Percentiles rank a stretch among this genome's conserved stretches.
phyloP scores from a whole-genome alignment of 2,329 filamentous ascomycete genomes.

The Diatrype stigma region DNA sequence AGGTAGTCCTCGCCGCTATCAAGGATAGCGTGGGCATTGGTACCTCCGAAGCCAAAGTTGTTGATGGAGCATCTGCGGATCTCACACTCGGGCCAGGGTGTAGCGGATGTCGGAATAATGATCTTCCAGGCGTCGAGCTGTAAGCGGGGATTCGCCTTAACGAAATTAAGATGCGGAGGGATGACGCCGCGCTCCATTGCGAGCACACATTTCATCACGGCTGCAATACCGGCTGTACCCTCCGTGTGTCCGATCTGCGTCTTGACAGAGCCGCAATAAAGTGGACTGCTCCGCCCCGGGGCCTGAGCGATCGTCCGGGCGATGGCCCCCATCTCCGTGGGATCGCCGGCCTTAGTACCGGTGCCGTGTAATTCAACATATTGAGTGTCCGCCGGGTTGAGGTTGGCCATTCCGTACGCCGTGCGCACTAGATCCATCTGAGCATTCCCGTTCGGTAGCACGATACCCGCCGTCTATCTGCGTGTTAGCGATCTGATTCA shows the following conservation, averaged over 20 bases:
- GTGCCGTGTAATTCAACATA: conserved; percentile 11
- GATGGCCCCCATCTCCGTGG: conserved; percentile 2
- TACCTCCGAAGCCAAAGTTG: conserved; percentile 56
- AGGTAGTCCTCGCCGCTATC: conserved; percentile 43
- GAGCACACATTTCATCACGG: conserved; percentile 44
- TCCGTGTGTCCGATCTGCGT: conserved; percentile 12
- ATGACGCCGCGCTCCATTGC: conserved; percentile 46
- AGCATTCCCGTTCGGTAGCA: conserved; percentile 19
- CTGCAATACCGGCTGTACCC: conserved; percentile 10
- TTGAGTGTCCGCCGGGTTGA: conserved; percentile 17
- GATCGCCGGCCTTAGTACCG: conserved; percentile 6
- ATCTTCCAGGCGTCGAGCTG: conserved; percentile 43
- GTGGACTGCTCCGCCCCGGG: conserved; percentile 26
- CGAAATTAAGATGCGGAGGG: conserved; percentile 48
- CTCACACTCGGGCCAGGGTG: conserved; percentile 36
- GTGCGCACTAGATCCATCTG: conserved; percentile 31
- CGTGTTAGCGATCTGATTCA: too few relatives aligned
- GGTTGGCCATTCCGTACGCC: conserved; percentile 31
- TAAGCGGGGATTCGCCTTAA: conserved; percentile 40
- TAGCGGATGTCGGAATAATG: conserved; percentile 33
- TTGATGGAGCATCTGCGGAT: conserved; percentile 50
- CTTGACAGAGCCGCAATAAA: conserved; percentile 49
- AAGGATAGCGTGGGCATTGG: conserved; percentile 50
- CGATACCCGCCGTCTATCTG: conserved; percentile 15
- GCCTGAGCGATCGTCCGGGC: conserved; percentile 23